Conservation (phyloP, 306 rosid species). For the Begonia masoniana region DNA sequence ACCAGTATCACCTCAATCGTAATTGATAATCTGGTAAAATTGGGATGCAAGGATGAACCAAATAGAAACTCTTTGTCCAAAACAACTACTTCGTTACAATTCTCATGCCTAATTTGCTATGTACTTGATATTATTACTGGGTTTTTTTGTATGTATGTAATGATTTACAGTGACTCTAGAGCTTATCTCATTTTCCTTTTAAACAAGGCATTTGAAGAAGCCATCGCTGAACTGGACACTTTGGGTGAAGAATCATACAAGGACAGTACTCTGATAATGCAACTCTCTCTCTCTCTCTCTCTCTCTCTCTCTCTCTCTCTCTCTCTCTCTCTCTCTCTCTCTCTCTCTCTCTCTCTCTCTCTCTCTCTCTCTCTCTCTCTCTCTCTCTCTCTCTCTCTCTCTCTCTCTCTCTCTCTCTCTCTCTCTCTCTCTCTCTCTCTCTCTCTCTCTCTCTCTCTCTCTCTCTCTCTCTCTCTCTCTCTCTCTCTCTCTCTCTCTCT, state of each 20-base stretch:
- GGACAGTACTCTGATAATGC: slow-evolving; percentile 89
- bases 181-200: slow-evolving; percentile 1
- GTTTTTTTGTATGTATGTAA: background rate
- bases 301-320: background rate
- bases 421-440: background rate
- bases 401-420: background rate
- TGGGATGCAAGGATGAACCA: no score
- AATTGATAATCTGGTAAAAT: no score
- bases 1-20: no score
- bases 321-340: background rate
- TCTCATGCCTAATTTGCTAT: background rate
- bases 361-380: background rate
- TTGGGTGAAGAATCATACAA: slow-evolving; percentile 82
- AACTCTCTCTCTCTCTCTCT: slow-evolving; percentile 4
- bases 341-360: background rate
- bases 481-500: background rate
- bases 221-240: slow-evolving; percentile 80
- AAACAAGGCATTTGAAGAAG: slow-evolving; percentile 65
- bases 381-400: background rate
- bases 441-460: background rate
- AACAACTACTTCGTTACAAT: background rate
- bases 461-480: background rate
- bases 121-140: background rate
- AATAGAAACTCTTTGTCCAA: background rate
- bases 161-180: background rate